Percentiles rank a stretch among this genome's conserved stretches.
These are phyloP conservation scores for Arthrobotrys iridis DNA, from an alignment of 2,329 filamentous ascomycete species.

Conservation along the genomic window DNA sequence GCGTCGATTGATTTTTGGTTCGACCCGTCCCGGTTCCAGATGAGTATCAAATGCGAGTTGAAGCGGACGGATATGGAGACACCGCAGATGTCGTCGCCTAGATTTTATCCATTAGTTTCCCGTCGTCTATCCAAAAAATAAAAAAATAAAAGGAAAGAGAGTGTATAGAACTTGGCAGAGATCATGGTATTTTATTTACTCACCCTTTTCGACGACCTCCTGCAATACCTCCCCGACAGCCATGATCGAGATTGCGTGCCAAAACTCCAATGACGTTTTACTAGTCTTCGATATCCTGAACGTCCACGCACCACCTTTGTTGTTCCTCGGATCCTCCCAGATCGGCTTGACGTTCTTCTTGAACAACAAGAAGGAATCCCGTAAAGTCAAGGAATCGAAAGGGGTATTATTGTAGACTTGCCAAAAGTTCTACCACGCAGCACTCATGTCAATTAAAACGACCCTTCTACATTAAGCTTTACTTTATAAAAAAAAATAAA, in stretches of 20 bases:
- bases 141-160: background rate
- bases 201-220: conserved; percentile 75
- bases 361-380: conserved; percentile 81
- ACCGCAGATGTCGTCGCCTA: conserved; percentile 84
- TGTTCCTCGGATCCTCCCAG: conserved; percentile 88
- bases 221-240: conserved; percentile 85
- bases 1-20: conserved; percentile 81
- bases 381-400: conserved; percentile 77
- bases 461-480: too few species aligned
- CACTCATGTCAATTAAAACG: too few species aligned
- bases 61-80: conserved; percentile 87
- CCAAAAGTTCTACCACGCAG: conserved; percentile 91
- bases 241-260: conserved; percentile 81
- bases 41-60: conserved; percentile 85
- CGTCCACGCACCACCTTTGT: conserved; percentile 87
- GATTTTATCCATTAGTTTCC: background rate
- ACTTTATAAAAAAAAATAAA: background rate
- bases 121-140: background rate
- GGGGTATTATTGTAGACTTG: conserved; percentile 83
- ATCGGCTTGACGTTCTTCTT: conserved; percentile 79
- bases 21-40: conserved; percentile 90
- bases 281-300: conserved; percentile 84
- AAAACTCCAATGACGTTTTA: conserved; percentile 73
- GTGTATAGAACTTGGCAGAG: background rate
- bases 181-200: too few species aligned